Conservation (phyloP, 768 basidiomycete genomes). For the Russula griseocarnosa region DNA sequence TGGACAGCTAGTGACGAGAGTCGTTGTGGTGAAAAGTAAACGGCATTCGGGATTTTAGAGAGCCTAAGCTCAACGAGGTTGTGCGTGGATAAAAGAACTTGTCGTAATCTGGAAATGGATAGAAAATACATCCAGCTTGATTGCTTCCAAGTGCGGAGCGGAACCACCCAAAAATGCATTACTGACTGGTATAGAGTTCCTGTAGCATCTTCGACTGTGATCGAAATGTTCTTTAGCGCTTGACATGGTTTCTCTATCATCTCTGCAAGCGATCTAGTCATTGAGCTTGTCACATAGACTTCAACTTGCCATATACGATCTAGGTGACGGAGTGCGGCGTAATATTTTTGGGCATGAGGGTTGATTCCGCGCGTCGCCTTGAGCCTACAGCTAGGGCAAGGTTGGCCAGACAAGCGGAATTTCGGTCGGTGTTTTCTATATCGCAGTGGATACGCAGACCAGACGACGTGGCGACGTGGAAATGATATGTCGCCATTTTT, state of each 20-base stretch:
- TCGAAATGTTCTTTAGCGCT: no score
- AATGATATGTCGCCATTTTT: neutral
- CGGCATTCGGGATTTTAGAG: neutral
- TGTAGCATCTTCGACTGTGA: no score
- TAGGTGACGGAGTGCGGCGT: no score
- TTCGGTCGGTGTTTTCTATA: neutral
- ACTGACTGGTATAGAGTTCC: neutral
- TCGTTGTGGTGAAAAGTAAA: neutral
- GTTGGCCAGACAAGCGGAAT: neutral
- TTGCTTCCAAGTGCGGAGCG: neutral
- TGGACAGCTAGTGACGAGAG: neutral
- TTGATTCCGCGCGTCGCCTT: neutral
- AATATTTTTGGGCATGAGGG: no score
- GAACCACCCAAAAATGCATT: neutral
- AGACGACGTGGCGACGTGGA: neutral
- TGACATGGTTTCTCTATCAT: no score
- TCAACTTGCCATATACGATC: no score
- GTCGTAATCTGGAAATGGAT: neutral
- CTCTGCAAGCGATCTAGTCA: no score
- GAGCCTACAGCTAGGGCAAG: neutral
- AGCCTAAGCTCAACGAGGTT: neutral
- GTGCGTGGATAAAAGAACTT: neutral
- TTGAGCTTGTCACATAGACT: no score
- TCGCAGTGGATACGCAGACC: neutral
- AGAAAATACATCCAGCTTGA: neutral